A percentile compares a stretch with the other conserved stretches of the same genome.
These are phyloP conservation scores for Andrographis paniculata DNA, from an alignment of 305 asterid species.

Conservation along the genomic window DNA sequence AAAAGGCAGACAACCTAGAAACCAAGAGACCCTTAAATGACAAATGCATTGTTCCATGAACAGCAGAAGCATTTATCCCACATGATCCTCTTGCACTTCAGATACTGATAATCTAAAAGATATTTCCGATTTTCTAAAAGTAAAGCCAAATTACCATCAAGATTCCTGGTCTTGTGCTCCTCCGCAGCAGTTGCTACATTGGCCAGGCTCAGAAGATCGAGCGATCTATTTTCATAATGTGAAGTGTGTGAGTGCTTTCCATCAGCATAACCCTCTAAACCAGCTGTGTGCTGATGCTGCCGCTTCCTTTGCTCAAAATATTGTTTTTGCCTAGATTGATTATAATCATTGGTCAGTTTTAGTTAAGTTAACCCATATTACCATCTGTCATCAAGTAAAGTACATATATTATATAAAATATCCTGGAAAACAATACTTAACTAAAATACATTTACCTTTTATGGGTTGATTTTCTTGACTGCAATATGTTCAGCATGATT, in stretches of 20 bases:
- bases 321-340: slow-evolving; percentile 61
- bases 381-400: neutral
- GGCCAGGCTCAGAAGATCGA: slow-evolving; percentile 78
- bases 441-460: slow-evolving; percentile 43
- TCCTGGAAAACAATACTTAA: slow-evolving; percentile 2
- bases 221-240: slow-evolving; percentile 44
- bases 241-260: slow-evolving; percentile 31
- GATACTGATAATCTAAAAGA: slow-evolving; percentile 17
- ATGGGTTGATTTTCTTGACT: slow-evolving; percentile 75
- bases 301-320: slow-evolving; percentile 85
- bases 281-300: slow-evolving; percentile 40
- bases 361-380: neutral
- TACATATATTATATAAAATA: neutral
- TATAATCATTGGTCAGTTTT: neutral
- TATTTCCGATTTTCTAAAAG: slow-evolving; percentile 13
- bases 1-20: neutral
- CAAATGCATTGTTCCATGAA: neutral
- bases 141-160: slow-evolving; percentile 36
- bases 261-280: slow-evolving; percentile 34
- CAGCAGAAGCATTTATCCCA: neutral
- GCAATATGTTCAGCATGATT: slow-evolving; percentile 24
- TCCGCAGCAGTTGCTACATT: slow-evolving; percentile 43
- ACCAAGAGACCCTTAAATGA: too few relatives aligned
- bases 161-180: slow-evolving; percentile 29
- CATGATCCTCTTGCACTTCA: slow-evolving; percentile 10